phyloP scores from a whole-genome alignment of 805 yeast genomes.

The Schwanniomyces sp. region DNA sequence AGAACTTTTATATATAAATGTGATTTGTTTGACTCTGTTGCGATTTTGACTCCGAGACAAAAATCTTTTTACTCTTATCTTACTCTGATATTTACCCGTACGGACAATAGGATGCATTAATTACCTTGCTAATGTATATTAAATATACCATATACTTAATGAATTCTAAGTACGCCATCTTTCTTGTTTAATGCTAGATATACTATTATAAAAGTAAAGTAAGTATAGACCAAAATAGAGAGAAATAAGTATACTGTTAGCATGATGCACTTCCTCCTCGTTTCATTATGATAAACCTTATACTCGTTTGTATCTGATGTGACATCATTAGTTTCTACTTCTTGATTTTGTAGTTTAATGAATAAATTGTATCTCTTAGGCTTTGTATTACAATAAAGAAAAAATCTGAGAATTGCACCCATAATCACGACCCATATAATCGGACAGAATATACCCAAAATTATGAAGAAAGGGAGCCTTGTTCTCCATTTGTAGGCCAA shows the following conservation, averaged over 20 bases:
- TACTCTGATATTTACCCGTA: neutral
- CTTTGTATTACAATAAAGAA: constrained; percentile 3
- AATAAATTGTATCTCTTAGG: constrained; percentile 9
- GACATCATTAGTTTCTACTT: neutral
- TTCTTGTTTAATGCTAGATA: neutral
- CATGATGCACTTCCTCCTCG: constrained; percentile 3
- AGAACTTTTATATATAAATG: neutral
- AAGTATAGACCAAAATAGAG: constrained; percentile 7
- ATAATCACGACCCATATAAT: constrained; percentile 17
- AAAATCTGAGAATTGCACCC: constrained; percentile 4
- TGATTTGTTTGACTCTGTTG: constrained; percentile 1
- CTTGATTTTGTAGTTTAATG: constrained; percentile 4
- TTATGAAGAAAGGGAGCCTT: constrained; percentile 4
- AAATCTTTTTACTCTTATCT: neutral
- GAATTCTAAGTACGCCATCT: neutral
- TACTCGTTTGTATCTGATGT: neutral
- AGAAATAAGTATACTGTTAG: constrained; percentile 8
- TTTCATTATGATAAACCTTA: constrained; percentile 5
- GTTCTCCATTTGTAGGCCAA: neutral
- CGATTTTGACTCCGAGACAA: neutral
- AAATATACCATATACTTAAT: neutral
- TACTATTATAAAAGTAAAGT: constrained; percentile 3
- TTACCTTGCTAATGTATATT: too few species aligned
- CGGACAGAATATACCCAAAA: constrained; percentile 18
- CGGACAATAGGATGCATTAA: neutral